Conservation (phyloP, 345 rosid genomes). For the Turritis glabra region DNA sequence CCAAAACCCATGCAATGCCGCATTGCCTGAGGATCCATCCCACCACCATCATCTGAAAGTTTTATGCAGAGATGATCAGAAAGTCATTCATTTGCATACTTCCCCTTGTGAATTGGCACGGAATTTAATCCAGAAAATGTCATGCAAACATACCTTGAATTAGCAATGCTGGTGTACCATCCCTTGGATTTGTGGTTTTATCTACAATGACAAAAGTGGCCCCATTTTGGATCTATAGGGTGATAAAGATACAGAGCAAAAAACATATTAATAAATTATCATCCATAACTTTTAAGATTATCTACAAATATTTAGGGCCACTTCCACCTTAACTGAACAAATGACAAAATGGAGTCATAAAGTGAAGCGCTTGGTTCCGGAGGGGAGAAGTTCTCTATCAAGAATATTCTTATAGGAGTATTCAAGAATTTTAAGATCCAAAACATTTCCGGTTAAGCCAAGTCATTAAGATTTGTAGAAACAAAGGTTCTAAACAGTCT, state of each 20-base stretch:
- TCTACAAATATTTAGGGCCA: conserved; percentile 12
- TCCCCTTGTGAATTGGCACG: background rate
- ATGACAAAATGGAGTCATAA: conserved; percentile 6
- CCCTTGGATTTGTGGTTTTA: conserved; percentile 73
- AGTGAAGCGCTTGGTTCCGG: conserved; percentile 17
- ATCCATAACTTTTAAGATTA: conserved; percentile 23
- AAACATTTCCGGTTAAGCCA: background rate
- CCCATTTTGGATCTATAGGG: conserved; percentile 87
- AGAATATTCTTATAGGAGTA: background rate
- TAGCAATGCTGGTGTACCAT: conserved; percentile 69
- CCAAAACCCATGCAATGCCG: conserved; percentile 95
- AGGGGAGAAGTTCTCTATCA: conserved; percentile 6
- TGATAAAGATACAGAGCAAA: conserved; percentile 38
- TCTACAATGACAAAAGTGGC: conserved; percentile 94
- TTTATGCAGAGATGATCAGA: background rate
- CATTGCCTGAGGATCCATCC: conserved; percentile 92
- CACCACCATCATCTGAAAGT: conserved; percentile 87
- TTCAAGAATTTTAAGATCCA: background rate
- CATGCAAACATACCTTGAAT: conserved; percentile 63
- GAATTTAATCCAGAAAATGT: conserved; percentile 15
- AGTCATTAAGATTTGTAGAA: background rate
- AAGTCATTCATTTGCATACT: conserved; percentile 1
- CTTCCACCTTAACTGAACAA: conserved; percentile 16
- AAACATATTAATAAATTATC: conserved; percentile 33
- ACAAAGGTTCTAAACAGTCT: conserved; percentile 8